A percentile compares a stretch with the other conserved stretches of the same genome.
These are phyloP conservation scores for Lasiosphaeria ovina DNA, from an alignment of 495 filamentous ascomycete genomes.

Conservation along the genomic window DNA sequence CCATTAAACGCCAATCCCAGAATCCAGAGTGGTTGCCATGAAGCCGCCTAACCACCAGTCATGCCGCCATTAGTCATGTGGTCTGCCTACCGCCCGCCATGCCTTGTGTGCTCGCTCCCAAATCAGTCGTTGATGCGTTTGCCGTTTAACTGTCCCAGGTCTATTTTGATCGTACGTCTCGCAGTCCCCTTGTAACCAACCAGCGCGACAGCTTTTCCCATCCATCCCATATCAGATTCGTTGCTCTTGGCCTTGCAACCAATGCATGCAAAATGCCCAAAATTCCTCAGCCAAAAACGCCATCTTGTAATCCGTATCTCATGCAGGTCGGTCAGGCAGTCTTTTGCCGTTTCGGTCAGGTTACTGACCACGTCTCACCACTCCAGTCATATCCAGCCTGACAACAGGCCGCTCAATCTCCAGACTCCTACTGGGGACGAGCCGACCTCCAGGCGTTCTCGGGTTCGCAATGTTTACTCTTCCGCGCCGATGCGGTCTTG, in stretches of 20 bases:
- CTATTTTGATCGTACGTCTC: neutral
- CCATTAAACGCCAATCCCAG: neutral
- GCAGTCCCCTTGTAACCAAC: no score
- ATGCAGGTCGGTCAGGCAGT: neutral
- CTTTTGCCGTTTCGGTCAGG: no score
- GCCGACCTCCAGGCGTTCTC: conserved; percentile 49
- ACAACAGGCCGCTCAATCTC: conserved; percentile 45
- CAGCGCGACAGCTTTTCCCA: no score
- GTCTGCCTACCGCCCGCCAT: neutral
- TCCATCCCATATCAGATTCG: no score
- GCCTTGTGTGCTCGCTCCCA: neutral
- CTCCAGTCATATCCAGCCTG: conserved; percentile 33
- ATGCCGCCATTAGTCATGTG: neutral
- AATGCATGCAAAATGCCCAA: no score
- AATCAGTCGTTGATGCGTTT: neutral
- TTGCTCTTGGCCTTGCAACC: no score
- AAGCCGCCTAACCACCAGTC: neutral
- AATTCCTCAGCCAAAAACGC: neutral
- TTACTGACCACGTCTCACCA: conserved; percentile 13
- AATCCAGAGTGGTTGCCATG: neutral
- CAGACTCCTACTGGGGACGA: conserved; percentile 47
- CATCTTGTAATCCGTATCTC: neutral
- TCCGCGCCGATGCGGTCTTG: conserved; percentile 42
- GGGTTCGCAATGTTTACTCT: conserved; percentile 56
- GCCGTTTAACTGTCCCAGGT: neutral